Evolutionary conservation across 1,139 yeast genomes (phyloP), one percentile per base, ranked within the genome.

Genomic region (Candida sanyaensis): DNA sequence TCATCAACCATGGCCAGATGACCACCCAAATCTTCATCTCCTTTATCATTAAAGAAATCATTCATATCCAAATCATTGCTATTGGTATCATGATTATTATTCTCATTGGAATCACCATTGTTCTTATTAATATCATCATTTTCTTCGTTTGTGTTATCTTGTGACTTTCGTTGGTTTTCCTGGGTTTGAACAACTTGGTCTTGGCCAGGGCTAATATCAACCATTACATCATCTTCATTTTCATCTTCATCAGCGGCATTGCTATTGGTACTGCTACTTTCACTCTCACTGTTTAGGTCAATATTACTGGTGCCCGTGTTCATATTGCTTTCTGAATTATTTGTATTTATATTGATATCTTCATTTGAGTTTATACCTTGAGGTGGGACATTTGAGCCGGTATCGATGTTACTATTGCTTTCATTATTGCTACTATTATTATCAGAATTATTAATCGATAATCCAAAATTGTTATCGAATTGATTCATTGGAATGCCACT

Each of bases 1-100:
- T 67, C 71, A 40, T 61, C 56, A 23, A 63, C 69, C 17, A 64
- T 59, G 30, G 53, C 64, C 54, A 53, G 61, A 39, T 55, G 58
- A 44, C 58, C 59, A 44, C 58, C 59, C 44, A 56, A 41, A 42
- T 57, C 57, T 2, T 40, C 55, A 5, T 44, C 55, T 5, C 48
- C 61, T 17, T 54, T 56, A 10, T 58, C 63, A 37, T 62, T 60
- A 50, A 68, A 64, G 24, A 68, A 55, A 37, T 66, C 68, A 47
- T 66, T 63, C 55, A 68, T 62, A 32, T 63, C 67, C 33, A 28
- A 55, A 53, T 40, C 50, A 54, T 49, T n/a, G 12, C 12, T 34
- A 48, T 32, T 31, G 49, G 12, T 31, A 5, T 32, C 44, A 27
- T 38, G 37, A 17, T 47, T 43, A 21, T 41, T 45, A 17, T 17